A percentile compares a stretch with the other conserved stretches of the same genome.
Evolutionary conservation across 2,329 filamentous ascomycete species (phyloP).

Genomic region (Aureobasidium lini): DNA sequence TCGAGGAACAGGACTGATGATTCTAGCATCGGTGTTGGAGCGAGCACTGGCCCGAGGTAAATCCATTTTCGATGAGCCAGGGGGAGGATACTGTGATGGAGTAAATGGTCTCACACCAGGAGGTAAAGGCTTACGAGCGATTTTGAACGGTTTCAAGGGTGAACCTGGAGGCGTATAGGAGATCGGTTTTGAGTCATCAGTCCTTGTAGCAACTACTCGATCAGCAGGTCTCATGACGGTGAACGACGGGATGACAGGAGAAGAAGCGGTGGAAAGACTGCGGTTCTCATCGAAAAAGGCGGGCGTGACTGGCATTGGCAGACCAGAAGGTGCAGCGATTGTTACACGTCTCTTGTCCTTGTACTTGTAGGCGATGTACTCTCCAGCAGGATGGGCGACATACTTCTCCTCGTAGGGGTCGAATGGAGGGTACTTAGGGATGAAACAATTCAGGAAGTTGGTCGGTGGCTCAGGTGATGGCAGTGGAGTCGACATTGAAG

Average conservation of each 20-base stretch:
- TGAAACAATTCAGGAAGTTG: background rate
- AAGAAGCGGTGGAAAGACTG: background rate
- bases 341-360: background rate
- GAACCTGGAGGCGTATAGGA: background rate
- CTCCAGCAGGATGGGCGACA: background rate
- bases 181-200: background rate
- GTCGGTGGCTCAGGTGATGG: background rate
- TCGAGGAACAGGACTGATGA: background rate
- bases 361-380: background rate
- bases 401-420: conserved; percentile 1
- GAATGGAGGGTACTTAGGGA: background rate
- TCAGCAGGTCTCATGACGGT: background rate
- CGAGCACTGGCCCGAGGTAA: background rate
- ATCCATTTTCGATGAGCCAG: background rate
- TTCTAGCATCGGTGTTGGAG: background rate
- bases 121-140: background rate
- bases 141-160: background rate
- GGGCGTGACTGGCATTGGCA: background rate
- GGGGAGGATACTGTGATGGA: background rate
- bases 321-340: background rate
- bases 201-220: background rate
- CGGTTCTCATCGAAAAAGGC: background rate
- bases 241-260: too few relatives aligned
- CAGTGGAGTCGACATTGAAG: background rate
- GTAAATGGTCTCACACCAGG: background rate